Conservation (phyloP, 2,329 filamentous ascomycete genomes). For the Biscogniauxia mediterranea region DNA sequence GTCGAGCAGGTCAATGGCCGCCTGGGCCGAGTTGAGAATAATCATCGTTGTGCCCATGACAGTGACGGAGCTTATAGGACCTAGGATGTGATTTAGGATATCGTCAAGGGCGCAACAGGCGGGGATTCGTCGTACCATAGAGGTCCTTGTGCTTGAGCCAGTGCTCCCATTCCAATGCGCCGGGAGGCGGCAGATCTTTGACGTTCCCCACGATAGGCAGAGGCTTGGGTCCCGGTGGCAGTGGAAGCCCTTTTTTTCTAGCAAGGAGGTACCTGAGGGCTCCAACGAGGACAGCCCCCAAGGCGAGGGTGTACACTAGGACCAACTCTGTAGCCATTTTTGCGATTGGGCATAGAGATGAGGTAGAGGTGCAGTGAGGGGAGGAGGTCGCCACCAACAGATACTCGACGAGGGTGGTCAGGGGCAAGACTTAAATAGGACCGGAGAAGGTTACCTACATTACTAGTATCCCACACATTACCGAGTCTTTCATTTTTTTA, state of each 20-base stretch:
- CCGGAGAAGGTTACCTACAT: too few relatives aligned
- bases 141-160: constrained; percentile 42
- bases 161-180: constrained; percentile 37
- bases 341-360: background rate
- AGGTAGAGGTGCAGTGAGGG: background rate
- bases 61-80: constrained; percentile 39
- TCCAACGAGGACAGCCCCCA: background rate
- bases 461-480: too few relatives aligned
- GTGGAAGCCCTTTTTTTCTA: constrained; percentile 9
- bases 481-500: too few relatives aligned
- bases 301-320: background rate
- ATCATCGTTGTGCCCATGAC: constrained; percentile 41
- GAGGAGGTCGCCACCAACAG: background rate
- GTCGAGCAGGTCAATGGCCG: constrained; percentile 39
- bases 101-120: background rate
- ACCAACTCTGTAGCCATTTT: background rate
- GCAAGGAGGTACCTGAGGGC: background rate
- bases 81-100: constrained; percentile 3
- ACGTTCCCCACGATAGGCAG: constrained; percentile 51
- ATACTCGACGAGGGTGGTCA: background rate
- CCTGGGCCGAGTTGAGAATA: constrained; percentile 37
- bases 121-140: constrained; percentile 27
- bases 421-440: background rate
- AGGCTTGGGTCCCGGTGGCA: constrained; percentile 50
- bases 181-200: constrained; percentile 43